Evolutionary conservation across 2,329 filamentous ascomycete species (phyloP), one percentile per base, ranked within the genome.

Genomic region (Cladosporium velox): DNA sequence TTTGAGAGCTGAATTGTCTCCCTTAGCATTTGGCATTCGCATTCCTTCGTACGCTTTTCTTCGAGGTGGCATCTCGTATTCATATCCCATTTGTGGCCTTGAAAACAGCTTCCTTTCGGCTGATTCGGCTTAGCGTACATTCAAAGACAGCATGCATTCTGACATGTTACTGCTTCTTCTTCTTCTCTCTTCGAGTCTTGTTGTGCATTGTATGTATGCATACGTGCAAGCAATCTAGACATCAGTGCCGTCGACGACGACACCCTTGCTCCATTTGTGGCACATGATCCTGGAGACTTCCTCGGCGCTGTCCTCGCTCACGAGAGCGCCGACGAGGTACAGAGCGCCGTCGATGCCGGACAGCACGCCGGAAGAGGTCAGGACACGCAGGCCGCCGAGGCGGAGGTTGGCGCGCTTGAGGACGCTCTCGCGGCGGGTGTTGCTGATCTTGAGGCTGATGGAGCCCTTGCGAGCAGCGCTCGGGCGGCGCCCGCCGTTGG

Each of bases 211-310:
- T 47, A 24, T 41, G 38, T 38, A 10, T 8, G 15, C 2, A 44
- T 47, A 41, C 35, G 21, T 47, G 41, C 41, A 47, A 47, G n/a
- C n/a, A 26, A 18, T 34, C 26, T 87, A 94, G 78, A 95, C 91
- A 81, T 95, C 91, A 77, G 93, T 88, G 70, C 91, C 91, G 77
- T 94, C 91, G 72, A 94, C 90, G 72, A 93, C 91, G 77, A 91
- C 84, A 72, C 91, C 91, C 88, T 93, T 94, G 78, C 87, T 86
- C 92, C 92, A 96, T 75, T 85, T 87, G 84, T 93, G 91, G 82
- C 94, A 90, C 84, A 95, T 88, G 71, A 86, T 73, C 70, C 89
- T 86, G 75, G 90, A 89, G 70, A 91, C 88, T 80, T 94, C 90
- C 66, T 88, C 85, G 69, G 92, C 91, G 67, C 88, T 85, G 64